These are phyloP conservation scores for Rhodocollybia butyracea DNA, from an alignment of 768 basidiomycete genomes.

Conservation along the genomic window DNA sequence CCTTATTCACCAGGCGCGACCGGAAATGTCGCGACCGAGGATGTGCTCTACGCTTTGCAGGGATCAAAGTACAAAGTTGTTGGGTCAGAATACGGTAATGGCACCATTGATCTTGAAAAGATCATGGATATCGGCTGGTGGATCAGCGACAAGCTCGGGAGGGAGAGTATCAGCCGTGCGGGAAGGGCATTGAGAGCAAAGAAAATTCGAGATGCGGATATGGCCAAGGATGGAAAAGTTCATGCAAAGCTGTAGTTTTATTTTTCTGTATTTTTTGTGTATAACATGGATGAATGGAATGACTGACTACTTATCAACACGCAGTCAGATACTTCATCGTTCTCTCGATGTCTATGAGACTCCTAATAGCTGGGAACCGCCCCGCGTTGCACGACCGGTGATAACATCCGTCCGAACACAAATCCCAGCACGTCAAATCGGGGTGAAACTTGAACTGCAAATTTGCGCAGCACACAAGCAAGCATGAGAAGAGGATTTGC, in stretches of 20 bases:
- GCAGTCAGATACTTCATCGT: too few species aligned
- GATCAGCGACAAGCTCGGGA: constrained; percentile 67
- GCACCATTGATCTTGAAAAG: constrained; percentile 55
- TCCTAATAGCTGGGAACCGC: too few species aligned
- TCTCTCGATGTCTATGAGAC: too few species aligned
- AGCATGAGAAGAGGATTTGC: too few species aligned
- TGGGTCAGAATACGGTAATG: constrained; percentile 34
- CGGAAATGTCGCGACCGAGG: constrained; percentile 93
- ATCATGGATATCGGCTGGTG: constrained; percentile 79
- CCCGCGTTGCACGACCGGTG: too few species aligned
- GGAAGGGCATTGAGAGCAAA: constrained; percentile 68
- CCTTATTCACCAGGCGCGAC: constrained; percentile 96
- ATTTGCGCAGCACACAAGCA: too few species aligned
- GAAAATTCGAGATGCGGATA: constrained; percentile 29
- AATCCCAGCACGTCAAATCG: too few species aligned
- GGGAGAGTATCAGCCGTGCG: constrained; percentile 72
- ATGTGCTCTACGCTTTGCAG: constrained; percentile 80
- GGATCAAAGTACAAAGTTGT: constrained; percentile 56
- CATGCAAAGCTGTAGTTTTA: not conserved
- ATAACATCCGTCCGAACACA: too few species aligned
- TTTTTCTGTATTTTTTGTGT: not conserved
- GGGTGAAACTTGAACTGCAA: too few species aligned
- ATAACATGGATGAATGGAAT: too few species aligned
- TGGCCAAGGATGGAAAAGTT: constrained; percentile 4
- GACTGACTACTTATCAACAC: too few species aligned